Conservation (phyloP, 371 early-diverging fungal genomes). For the Mortierella sp. region DNA sequence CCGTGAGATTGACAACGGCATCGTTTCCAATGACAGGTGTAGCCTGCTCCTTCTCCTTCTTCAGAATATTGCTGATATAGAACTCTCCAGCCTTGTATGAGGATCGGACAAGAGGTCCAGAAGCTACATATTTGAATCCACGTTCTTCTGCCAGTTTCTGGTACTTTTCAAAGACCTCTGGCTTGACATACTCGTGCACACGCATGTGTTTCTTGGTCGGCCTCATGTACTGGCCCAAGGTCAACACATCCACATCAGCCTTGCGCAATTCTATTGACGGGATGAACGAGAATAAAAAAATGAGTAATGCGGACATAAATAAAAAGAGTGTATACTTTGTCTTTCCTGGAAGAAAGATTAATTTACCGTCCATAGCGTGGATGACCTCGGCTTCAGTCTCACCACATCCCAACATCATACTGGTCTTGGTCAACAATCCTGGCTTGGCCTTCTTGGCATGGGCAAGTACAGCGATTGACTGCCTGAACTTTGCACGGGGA, state of each 20-base stretch:
- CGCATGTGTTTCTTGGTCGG: constrained; percentile 99
- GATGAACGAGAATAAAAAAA: not conserved
- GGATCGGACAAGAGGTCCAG: constrained; percentile 95
- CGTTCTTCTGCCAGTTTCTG: constrained; percentile 83
- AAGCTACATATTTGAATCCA: constrained; percentile 96
- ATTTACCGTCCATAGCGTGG: constrained; percentile 82
- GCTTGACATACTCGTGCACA: constrained; percentile 94
- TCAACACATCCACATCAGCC: constrained; percentile 93
- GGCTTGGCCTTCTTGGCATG: constrained; percentile 88
- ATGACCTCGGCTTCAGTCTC: constrained; percentile 95
- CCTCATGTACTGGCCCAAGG: constrained; percentile 99
- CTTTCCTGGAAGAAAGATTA: not conserved
- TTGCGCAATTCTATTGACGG: constrained; percentile 73
- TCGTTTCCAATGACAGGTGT: constrained; percentile 38
- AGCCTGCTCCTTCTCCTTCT: constrained; percentile 59
- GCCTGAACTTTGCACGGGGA: constrained; percentile 92
- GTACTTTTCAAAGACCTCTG: constrained; percentile 94
- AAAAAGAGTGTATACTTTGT: too few species aligned
- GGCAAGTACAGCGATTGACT: constrained; percentile 89
- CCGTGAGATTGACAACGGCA: constrained; percentile 50
- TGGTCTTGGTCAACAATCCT: constrained; percentile 92
- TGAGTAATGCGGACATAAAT: too few species aligned
- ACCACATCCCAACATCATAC: constrained; percentile 98
- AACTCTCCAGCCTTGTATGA: constrained; percentile 99
- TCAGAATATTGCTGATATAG: constrained; percentile 90